A percentile compares a stretch with the other conserved stretches of the same genome.
phyloP scores from a whole-genome alignment of 2,329 filamentous ascomycete species.

The Diplocarpon mali region DNA sequence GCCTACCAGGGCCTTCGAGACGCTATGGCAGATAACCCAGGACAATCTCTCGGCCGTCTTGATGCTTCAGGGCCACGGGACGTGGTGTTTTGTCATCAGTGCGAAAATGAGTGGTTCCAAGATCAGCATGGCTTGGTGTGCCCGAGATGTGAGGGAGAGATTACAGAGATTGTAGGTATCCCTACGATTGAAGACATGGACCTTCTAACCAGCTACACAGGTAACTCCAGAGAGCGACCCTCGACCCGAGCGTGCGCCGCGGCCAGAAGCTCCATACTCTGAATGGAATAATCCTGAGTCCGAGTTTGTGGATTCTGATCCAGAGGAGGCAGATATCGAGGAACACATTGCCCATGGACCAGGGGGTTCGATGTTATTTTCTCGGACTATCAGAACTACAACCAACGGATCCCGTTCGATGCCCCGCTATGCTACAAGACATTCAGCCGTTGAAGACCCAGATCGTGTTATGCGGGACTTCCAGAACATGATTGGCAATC shows the following conservation, averaged over 20 bases:
- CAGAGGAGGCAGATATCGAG: slow-evolving; percentile 48
- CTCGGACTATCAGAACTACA: slow-evolving; percentile 20
- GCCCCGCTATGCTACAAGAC: slow-evolving; percentile 4
- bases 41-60: slow-evolving; percentile 27
- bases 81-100: slow-evolving; percentile 78
- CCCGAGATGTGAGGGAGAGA: slow-evolving; percentile 65
- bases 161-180: slow-evolving; percentile 70
- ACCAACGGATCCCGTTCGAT: neutral
- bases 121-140: slow-evolving; percentile 61
- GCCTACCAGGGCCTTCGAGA: slow-evolving; percentile 39
- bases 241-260: slow-evolving; percentile 29
- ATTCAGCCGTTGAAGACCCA: slow-evolving; percentile 13
- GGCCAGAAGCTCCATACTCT: neutral
- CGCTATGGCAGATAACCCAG: slow-evolving; percentile 27
- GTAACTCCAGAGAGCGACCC: slow-evolving; percentile 51
- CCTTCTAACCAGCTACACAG: slow-evolving; percentile 31
- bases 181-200: neutral
- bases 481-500: slow-evolving; percentile 34
- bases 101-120: slow-evolving; percentile 69
- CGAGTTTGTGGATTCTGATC: slow-evolving; percentile 39
- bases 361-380: slow-evolving; percentile 21
- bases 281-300: slow-evolving; percentile 25
- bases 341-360: slow-evolving; percentile 30
- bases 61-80: slow-evolving; percentile 46
- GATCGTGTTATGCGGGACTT: slow-evolving; percentile 28